Conservation (phyloP, 192 early-diverging fungal species). For the Coemansia guatemalensis region DNA sequence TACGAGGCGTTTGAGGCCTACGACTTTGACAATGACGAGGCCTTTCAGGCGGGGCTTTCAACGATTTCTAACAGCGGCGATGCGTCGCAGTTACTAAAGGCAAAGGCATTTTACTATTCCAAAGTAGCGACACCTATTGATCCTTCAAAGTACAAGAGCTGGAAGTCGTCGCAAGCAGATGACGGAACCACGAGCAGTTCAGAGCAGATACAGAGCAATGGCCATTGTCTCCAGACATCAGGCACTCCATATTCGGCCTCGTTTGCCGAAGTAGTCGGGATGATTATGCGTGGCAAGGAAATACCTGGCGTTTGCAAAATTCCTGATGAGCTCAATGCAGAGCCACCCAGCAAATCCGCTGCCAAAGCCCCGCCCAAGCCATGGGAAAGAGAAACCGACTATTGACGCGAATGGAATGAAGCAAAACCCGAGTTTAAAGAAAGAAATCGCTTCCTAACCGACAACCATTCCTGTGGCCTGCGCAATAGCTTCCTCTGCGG, state of each 20-base stretch:
- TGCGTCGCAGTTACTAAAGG: conserved; percentile 9
- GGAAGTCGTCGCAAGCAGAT: conserved; percentile 23
- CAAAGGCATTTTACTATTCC: conserved; percentile 42
- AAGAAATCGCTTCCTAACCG: not conserved
- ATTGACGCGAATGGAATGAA: not conserved
- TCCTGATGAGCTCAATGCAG: conserved; percentile 33
- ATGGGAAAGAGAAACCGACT: conserved; percentile 22
- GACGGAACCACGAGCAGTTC: not conserved
- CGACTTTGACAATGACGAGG: conserved; percentile 31
- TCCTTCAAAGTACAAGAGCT: conserved; percentile 7
- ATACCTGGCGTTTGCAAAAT: conserved; percentile 41
- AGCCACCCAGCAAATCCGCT: conserved; percentile 34
- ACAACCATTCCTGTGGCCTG: conserved; percentile 34
- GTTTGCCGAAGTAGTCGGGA: conserved; percentile 40
- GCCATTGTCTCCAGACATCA: not conserved
- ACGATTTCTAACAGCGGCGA: conserved; percentile 15
- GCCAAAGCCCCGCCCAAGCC: conserved; percentile 36
- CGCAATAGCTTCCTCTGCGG: conserved; percentile 22
- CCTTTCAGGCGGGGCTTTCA: conserved; percentile 35
- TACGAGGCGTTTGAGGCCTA: conserved; percentile 31
- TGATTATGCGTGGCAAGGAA: conserved; percentile 31
- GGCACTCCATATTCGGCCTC: conserved; percentile 24
- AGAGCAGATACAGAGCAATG: not conserved
- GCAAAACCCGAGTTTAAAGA: too few relatives aligned
- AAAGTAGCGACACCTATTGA: conserved; percentile 16